A percentile compares a stretch with the other conserved stretches of the same genome.
Conservation (phyloP, 164 flowering plant genomes). For the Chimonanthus praecox region DNA sequence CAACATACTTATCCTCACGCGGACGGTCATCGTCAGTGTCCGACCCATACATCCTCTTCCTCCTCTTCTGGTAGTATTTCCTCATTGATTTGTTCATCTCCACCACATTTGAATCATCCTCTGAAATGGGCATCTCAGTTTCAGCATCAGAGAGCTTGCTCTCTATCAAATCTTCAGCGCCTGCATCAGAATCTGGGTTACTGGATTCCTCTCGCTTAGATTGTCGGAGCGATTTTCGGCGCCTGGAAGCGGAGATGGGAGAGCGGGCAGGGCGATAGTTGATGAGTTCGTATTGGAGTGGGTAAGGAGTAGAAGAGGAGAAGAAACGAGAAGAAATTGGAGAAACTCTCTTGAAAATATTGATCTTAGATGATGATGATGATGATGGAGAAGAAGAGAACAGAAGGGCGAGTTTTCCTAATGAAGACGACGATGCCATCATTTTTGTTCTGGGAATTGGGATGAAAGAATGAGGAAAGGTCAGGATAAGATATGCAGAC, state of each 20-base stretch:
- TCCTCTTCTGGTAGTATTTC: conserved; percentile 74
- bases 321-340: conserved; percentile 9
- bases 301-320: conserved; percentile 59
- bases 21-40: conserved; percentile 56
- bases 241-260: conserved; percentile 20
- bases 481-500: not conserved
- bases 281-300: conserved; percentile 89
- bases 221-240: conserved; percentile 5
- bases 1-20: conserved; percentile 43
- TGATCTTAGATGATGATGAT: conserved; percentile 7
- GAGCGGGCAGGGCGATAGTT: conserved; percentile 45
- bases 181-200: conserved; percentile 26
- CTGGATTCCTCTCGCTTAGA: conserved; percentile 6
- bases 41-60: conserved; percentile 79
- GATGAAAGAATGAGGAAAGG: not conserved
- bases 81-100: conserved; percentile 71
- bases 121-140: conserved; percentile 2
- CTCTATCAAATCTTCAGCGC: conserved; percentile 64
- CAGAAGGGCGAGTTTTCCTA: not conserved
- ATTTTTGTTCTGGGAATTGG: not conserved
- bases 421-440: not conserved
- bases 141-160: conserved; percentile 27
- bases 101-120: not conserved
- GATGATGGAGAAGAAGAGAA: conserved; percentile 2
- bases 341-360: conserved; percentile 2